Percentiles rank a stretch among this genome's conserved stretches.
Conservation (phyloP, 2,329 filamentous ascomycete species). For the Davidsoniella neocaledoniae region DNA sequence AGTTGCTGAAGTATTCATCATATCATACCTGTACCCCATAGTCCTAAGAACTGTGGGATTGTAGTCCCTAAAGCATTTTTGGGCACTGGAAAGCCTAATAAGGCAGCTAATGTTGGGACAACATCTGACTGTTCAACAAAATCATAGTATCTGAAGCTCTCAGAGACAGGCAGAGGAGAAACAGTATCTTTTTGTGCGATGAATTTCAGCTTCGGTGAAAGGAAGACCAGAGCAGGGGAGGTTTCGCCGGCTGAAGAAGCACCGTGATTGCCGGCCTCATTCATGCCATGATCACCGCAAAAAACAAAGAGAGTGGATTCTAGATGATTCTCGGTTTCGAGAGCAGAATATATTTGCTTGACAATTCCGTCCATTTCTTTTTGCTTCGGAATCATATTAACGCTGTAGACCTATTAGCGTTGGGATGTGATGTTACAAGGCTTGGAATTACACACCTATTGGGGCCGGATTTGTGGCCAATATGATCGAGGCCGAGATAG, state of each 20-base stretch:
- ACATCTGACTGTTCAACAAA: constrained; percentile 89
- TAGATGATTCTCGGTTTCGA: constrained; percentile 54
- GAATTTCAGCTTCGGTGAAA: constrained; percentile 61
- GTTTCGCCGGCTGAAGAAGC: constrained; percentile 90
- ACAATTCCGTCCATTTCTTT: constrained; percentile 83
- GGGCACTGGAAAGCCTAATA: constrained; percentile 76
- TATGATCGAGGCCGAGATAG: constrained; percentile 90
- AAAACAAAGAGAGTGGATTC: constrained; percentile 67
- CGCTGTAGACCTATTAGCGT: constrained; percentile 30
- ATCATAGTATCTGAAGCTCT: constrained; percentile 70
- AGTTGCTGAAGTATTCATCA: neutral
- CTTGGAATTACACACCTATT: constrained; percentile 37
- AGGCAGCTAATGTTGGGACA: constrained; percentile 69
- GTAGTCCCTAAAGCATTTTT: constrained; percentile 82
- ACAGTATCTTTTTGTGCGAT: constrained; percentile 26
- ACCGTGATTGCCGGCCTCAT: constrained; percentile 91
- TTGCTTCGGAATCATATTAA: constrained; percentile 87
- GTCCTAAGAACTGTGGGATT: constrained; percentile 57
- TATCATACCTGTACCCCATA: constrained; percentile 51
- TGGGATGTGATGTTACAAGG: neutral
- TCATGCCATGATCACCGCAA: constrained; percentile 97
- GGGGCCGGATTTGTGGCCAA: constrained; percentile 90
- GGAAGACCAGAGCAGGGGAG: constrained; percentile 78
- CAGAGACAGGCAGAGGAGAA: constrained; percentile 40
- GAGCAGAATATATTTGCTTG: constrained; percentile 54